phyloP scores from a whole-genome alignment of 2,329 filamentous ascomycete species.

The Aspergillus pseudoterreus region DNA sequence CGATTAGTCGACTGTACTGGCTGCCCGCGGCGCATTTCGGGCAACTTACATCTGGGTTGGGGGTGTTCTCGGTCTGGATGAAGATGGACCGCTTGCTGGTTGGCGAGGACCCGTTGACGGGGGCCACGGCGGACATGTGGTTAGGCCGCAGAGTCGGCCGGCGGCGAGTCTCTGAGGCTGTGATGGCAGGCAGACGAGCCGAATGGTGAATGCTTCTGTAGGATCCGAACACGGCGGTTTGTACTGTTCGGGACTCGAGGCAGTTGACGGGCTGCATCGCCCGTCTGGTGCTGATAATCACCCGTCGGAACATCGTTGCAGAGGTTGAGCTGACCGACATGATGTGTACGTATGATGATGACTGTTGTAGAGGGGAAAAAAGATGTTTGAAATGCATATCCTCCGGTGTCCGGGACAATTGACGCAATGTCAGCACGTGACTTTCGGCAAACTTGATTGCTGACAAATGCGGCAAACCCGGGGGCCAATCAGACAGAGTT shows the following conservation, averaged over 20 bases:
- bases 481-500: constrained; percentile 19
- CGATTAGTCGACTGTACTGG: neutral
- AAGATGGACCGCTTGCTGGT: constrained; percentile 72
- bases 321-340: constrained; percentile 33
- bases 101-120: constrained; percentile 37
- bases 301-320: constrained; percentile 29
- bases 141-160: constrained; percentile 44
- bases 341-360: constrained; percentile 3
- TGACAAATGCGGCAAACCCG: constrained; percentile 25
- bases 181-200: constrained; percentile 44
- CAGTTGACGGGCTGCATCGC: constrained; percentile 14
- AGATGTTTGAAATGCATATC: constrained; percentile 1
- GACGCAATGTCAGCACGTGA: constrained; percentile 34
- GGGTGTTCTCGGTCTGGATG: constrained; percentile 93
- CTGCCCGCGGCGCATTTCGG: neutral
- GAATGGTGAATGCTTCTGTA: constrained; percentile 43
- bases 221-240: constrained; percentile 25
- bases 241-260: constrained; percentile 24
- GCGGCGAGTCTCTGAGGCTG: constrained; percentile 44
- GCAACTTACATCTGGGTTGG: constrained; percentile 73
- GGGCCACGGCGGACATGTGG: constrained; percentile 37
- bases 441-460: neutral
- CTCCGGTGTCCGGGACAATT: constrained; percentile 19
- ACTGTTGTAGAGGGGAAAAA: constrained; percentile 1
- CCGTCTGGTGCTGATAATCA: constrained; percentile 22